Evolutionary conservation across 1,139 yeast species (phyloP).

Genomic region (Kodamaea plutei): DNA sequence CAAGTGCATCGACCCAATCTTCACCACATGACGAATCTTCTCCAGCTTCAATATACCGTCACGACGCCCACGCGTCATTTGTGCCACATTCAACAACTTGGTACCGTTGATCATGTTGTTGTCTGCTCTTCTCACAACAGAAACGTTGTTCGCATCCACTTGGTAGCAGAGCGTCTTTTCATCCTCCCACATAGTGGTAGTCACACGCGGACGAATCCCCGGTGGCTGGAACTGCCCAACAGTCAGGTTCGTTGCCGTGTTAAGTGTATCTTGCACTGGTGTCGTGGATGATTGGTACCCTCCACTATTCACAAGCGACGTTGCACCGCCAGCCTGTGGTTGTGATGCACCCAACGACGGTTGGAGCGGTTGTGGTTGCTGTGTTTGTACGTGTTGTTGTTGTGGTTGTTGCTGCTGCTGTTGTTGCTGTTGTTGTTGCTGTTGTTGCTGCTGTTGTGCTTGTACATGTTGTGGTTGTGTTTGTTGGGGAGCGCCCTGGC

Average conservation of each 20-base stretch:
- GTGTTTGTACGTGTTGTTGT: neutral
- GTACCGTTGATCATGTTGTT: constrained; percentile 97
- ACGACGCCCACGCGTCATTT: constrained; percentile 93
- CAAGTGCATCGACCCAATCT: constrained; percentile 94
- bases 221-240: constrained; percentile 51
- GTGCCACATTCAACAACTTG: constrained; percentile 84
- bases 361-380: neutral
- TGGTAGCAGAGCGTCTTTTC: constrained; percentile 93
- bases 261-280: constrained; percentile 13
- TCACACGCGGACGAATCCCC: constrained; percentile 74
- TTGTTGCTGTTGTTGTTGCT: neutral
- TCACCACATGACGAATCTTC: constrained; percentile 85
- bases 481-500: neutral
- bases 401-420: neutral
- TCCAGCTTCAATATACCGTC: constrained; percentile 92
- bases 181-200: constrained; percentile 97
- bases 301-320: neutral
- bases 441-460: neutral
- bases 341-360: neutral
- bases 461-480: neutral
- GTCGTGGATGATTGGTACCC: constrained; percentile 7
- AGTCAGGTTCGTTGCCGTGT: constrained; percentile 24
- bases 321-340: neutral
- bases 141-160: constrained; percentile 87
- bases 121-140: constrained; percentile 87